These are phyloP conservation scores for Saccharomycopsis sp. DNA, from an alignment of 805 yeast species.

Conservation along the genomic window DNA sequence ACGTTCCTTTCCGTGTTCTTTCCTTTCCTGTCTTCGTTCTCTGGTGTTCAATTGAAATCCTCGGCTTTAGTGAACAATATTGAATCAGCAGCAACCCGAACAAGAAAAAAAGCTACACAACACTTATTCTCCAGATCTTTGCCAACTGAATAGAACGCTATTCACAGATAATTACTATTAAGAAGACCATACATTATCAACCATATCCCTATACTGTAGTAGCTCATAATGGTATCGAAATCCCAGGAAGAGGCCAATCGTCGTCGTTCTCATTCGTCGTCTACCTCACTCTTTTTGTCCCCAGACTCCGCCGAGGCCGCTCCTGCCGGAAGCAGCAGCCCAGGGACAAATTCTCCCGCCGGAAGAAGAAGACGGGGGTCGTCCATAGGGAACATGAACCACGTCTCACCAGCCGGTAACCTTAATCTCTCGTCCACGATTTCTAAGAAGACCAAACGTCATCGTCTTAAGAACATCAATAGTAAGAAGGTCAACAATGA, in stretches of 20 bases:
- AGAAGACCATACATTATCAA: too few relatives aligned
- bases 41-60: too few relatives aligned
- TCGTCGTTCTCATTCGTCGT: neutral
- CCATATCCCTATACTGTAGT: neutral
- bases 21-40: too few relatives aligned
- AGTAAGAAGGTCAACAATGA: constrained; percentile 7
- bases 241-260: neutral
- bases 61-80: too few relatives aligned
- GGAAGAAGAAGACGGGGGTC: constrained; percentile 7
- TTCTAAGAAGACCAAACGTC: constrained; percentile 8
- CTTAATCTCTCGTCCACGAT: constrained; percentile 8
- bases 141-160: too few relatives aligned
- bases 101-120: too few relatives aligned
- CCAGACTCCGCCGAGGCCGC: neutral
- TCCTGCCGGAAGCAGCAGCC: neutral
- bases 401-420: constrained; percentile 12
- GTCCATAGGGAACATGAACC: constrained; percentile 16
- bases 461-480: constrained; percentile 13
- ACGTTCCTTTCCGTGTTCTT: too few relatives aligned
- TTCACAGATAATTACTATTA: too few relatives aligned
- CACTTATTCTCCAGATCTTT: too few relatives aligned
- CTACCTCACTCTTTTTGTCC: neutral
- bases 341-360: neutral
- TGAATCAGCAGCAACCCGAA: too few relatives aligned
- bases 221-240: neutral